Percentiles rank a stretch among this genome's conserved stretches.
Evolutionary conservation across 2,329 filamentous ascomycete genomes (phyloP).

Genomic region (Ophiosphaerella korrae): DNA sequence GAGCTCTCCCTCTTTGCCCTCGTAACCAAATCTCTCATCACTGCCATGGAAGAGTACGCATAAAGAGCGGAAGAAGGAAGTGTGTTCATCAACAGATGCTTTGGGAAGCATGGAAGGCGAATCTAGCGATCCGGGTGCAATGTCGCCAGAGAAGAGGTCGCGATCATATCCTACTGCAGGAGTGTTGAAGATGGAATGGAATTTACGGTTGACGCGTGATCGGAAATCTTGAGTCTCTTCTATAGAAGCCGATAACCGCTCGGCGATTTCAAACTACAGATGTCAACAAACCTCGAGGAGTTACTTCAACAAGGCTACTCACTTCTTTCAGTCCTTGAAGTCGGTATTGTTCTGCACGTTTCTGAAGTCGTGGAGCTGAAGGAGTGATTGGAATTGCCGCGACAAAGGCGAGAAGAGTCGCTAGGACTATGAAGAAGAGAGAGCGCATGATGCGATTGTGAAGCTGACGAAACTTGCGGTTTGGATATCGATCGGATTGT

Average conservation of each 20-base stretch:
- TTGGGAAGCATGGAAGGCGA: constrained; percentile 40
- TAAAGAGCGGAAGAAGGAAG: constrained; percentile 25
- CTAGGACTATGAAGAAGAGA: constrained; percentile 28
- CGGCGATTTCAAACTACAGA: constrained; percentile 39
- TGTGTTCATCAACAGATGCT: constrained; percentile 17
- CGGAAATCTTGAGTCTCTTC: constrained; percentile 23
- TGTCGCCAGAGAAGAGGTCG: constrained; percentile 40
- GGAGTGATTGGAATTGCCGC: constrained; percentile 43
- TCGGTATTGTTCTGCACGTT: constrained; percentile 40
- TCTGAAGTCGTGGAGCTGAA: constrained; percentile 38
- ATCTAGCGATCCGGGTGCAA: constrained; percentile 42
- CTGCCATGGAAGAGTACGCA: constrained; percentile 28
- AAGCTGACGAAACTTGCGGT: neutral
- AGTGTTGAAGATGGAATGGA: constrained; percentile 28
- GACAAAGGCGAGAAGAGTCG: constrained; percentile 32
- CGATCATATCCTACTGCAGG: constrained; percentile 24
- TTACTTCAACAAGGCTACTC: neutral
- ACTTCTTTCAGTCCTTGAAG: constrained; percentile 43
- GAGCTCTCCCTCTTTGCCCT: constrained; percentile 42
- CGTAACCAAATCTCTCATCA: constrained; percentile 36
- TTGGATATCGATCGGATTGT: neutral
- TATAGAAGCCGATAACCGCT: constrained; percentile 30
- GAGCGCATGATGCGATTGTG: constrained; percentile 29
- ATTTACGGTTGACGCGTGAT: constrained; percentile 24
- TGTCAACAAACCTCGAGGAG: constrained; percentile 11